Percentiles rank a stretch among this genome's conserved stretches.
Evolutionary conservation across 352 stramenopile genomes (phyloP).

Genomic region (Globisporangium orthogonon): DNA sequence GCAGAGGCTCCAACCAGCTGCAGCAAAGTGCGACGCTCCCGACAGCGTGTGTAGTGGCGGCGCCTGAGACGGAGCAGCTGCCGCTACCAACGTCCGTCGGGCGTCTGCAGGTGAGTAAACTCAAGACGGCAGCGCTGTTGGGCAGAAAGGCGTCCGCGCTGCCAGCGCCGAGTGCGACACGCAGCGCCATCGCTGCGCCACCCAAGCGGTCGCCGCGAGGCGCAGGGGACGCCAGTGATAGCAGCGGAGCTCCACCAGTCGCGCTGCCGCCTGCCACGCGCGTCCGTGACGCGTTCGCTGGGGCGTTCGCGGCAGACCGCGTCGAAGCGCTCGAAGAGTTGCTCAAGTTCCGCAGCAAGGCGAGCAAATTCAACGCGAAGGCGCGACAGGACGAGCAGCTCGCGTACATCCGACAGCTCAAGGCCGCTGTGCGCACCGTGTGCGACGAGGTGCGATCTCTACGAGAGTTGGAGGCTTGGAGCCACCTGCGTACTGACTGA

Average conservation of each 20-base stretch:
- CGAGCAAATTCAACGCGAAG: constrained; percentile 65
- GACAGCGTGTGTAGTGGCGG: background rate
- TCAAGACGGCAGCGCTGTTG: constrained; percentile 8
- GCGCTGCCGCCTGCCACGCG: constrained; percentile 4
- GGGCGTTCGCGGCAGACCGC: constrained; percentile 27
- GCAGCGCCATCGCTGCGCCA: background rate
- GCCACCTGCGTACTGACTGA: background rate
- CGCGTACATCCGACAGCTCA: constrained; percentile 50
- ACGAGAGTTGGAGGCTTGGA: background rate
- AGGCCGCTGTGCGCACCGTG: constrained; percentile 28
- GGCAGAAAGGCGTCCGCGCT: constrained; percentile 6
- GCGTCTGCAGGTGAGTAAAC: constrained; percentile 5
- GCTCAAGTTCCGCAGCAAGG: constrained; percentile 49
- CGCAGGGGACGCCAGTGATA: background rate
- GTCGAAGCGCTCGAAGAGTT: constrained; percentile 37
- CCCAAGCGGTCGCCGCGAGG: constrained; percentile 3
- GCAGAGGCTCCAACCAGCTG: constrained; percentile 14
- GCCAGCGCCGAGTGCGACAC: background rate
- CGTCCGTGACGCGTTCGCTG: constrained; percentile 26
- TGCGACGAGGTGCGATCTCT: constrained; percentile 21
- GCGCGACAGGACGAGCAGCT: constrained; percentile 51
- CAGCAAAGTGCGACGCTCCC: too few relatives aligned
- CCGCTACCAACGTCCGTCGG: background rate
- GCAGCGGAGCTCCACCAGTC: background rate
- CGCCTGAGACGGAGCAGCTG: constrained; percentile 4